A percentile compares a stretch with the other conserved stretches of the same genome.
phyloP scores from a whole-genome alignment of 179 eudicot species.

The Beta macrorhiza region DNA sequence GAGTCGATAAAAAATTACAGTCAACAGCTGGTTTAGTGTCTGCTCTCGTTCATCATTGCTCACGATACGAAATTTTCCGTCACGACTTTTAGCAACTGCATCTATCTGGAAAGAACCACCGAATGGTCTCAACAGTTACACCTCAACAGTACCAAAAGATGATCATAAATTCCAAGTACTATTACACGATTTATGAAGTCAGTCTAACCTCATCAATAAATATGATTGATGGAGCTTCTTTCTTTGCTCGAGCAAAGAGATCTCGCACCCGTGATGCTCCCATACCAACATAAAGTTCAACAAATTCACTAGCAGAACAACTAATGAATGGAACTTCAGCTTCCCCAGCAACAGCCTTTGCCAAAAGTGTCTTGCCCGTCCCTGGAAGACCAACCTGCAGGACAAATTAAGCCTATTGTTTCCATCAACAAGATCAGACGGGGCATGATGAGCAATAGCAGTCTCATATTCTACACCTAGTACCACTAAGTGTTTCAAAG shows the following conservation, averaged over 20 bases:
- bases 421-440: conserved; percentile 16
- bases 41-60: conserved; percentile 98
- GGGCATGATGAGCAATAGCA: not conserved
- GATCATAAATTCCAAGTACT: not conserved
- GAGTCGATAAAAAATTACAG: conserved; percentile 45
- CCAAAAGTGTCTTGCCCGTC: conserved; percentile 94
- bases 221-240: conserved; percentile 91
- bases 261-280: conserved; percentile 97
- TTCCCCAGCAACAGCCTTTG: conserved; percentile 99
- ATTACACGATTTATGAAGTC: not conserved
- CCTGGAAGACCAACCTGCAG: conserved; percentile 98
- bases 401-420: conserved; percentile 23
- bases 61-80: conserved; percentile 79
- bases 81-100: conserved; percentile 98
- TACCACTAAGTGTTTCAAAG: conserved; percentile 7
- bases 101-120: conserved; percentile 62
- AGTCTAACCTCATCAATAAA: conserved; percentile 85
- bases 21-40: conserved; percentile 88
- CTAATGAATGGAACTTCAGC: conserved; percentile 96
- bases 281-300: conserved; percentile 94
- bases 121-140: conserved; percentile 10
- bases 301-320: conserved; percentile 97
- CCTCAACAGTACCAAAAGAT: conserved; percentile 12
- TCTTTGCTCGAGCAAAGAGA: conserved; percentile 96
- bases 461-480: not conserved